Percentiles rank a stretch among this genome's conserved stretches.
Conservation (phyloP, 2,329 filamentous ascomycete genomes). For the Cytospora piceae region DNA sequence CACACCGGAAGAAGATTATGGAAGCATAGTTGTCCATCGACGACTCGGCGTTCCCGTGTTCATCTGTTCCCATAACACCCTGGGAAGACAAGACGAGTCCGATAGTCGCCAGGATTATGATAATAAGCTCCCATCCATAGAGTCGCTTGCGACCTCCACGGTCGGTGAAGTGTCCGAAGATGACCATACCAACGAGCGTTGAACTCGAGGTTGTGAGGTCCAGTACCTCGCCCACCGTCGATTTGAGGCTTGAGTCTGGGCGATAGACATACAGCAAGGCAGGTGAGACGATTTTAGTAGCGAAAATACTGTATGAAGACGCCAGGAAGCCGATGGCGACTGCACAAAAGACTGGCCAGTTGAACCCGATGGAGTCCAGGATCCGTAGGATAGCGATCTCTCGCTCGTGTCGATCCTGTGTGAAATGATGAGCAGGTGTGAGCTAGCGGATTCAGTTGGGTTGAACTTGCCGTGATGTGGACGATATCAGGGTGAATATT, state of each 20-base stretch:
- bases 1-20: conserved; percentile 34
- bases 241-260: neutral
- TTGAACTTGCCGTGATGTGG: conserved; percentile 10
- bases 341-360: conserved; percentile 36
- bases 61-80: conserved; percentile 16
- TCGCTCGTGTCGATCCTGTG: conserved; percentile 13
- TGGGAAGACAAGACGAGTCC: conserved; percentile 29
- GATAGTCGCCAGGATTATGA: conserved; percentile 29
- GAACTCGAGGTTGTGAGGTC: conserved; percentile 23
- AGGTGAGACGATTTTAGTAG: conserved; percentile 37
- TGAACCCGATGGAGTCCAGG: conserved; percentile 34
- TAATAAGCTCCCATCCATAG: conserved; percentile 29
- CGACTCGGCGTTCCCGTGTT: neutral
- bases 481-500: conserved; percentile 17
- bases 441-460: rapidly evolving
- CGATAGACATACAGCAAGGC: conserved; percentile 37
- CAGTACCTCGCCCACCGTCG: conserved; percentile 23
- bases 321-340: conserved; percentile 38
- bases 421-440: neutral
- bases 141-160: conserved; percentile 30
- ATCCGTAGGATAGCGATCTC: conserved; percentile 25
- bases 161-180: conserved; percentile 28
- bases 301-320: conserved; percentile 38
- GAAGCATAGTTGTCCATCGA: conserved; percentile 37
- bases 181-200: conserved; percentile 27